These are phyloP conservation scores for Yamagishiella unicocca DNA, from an alignment of 139 green algal genomes.

Conservation along the genomic window DNA sequence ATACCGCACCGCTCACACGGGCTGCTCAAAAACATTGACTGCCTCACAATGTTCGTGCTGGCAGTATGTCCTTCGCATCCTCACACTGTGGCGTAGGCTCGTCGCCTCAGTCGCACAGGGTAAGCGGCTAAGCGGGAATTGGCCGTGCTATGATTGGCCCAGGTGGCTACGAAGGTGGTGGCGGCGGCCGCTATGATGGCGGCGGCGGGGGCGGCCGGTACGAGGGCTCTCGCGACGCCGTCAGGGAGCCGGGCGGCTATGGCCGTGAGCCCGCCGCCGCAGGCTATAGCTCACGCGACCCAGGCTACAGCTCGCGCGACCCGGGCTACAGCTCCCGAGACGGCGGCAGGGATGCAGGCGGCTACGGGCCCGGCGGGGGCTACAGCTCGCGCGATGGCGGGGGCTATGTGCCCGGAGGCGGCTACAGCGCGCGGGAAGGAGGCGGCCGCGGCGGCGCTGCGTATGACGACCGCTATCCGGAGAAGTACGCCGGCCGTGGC, in stretches of 20 bases:
- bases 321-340: not conserved
- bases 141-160: not conserved
- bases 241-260: not conserved
- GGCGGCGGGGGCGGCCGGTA: not conserved
- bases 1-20: too few species aligned
- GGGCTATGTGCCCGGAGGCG: not conserved
- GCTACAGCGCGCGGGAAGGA: not conserved
- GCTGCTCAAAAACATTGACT: too few species aligned
- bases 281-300: not conserved
- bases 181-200: not conserved
- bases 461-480: conserved; percentile 26
- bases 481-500: not conserved
- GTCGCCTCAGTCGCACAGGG: too few species aligned
- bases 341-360: not conserved
- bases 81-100: too few species aligned
- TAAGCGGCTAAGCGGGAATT: not conserved
- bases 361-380: not conserved
- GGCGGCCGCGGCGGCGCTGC: not conserved
- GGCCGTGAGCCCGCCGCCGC: not conserved
- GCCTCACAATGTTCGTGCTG: too few species aligned
- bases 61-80: too few species aligned
- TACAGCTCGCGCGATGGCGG: not conserved
- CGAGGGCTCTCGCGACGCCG: not conserved
- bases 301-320: not conserved
- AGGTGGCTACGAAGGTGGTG: conserved; percentile 30